These are phyloP conservation scores for Geum urbanum DNA, from an alignment of 306 rosid genomes.

Conservation along the genomic window DNA sequence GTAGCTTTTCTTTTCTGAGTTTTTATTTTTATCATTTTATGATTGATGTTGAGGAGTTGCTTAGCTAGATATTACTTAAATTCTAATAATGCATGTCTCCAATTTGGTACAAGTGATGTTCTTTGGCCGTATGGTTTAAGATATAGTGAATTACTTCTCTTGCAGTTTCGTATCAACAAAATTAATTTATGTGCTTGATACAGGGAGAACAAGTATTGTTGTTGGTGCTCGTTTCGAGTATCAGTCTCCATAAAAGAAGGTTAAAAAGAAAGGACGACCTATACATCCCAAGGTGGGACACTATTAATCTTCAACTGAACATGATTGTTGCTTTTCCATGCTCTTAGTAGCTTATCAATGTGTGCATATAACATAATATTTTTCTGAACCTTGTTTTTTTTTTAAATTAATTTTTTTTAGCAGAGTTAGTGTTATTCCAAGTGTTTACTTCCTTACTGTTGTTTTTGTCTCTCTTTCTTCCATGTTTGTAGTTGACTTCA, in stretches of 20 bases:
- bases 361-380: too few species aligned
- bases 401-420: too few species aligned
- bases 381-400: too few species aligned
- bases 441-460: too few species aligned
- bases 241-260: conserved; percentile 55
- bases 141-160: not conserved
- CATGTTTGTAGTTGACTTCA: too few species aligned
- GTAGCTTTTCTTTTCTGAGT: too few species aligned
- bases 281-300: conserved; percentile 61
- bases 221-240: conserved; percentile 59
- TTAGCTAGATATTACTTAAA: not conserved
- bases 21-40: not conserved
- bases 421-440: too few species aligned
- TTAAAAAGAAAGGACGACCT: conserved; percentile 60
- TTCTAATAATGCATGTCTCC: not conserved
- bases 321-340: conserved; percentile 12
- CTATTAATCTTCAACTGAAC: not conserved
- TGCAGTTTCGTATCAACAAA: too few species aligned
- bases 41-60: not conserved
- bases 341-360: conserved; percentile 3
- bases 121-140: not conserved
- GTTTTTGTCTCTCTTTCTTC: too few species aligned
- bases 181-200: conserved; percentile 30
- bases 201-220: conserved; percentile 92
- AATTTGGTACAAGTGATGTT: not conserved